phyloP scores from a whole-genome alignment of 75 land plant genomes.

The Pseudotsuga menziesii region DNA sequence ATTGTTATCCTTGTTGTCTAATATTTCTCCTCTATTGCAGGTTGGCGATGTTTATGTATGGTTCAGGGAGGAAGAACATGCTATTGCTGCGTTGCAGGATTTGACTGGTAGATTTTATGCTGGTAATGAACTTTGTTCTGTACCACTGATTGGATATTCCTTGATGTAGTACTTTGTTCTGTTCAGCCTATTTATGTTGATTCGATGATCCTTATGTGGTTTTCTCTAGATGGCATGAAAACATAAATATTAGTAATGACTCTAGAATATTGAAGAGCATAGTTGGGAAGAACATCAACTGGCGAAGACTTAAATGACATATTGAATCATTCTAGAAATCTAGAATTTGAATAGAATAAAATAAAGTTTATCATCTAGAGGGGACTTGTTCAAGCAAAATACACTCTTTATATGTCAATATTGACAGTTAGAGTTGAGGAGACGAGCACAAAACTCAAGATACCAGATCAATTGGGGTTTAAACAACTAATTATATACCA shows the following conservation, averaged over 20 bases:
- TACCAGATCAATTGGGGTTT: not conserved
- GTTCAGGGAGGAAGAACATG: slow-evolving; percentile 63
- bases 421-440: not conserved
- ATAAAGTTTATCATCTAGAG: not conserved
- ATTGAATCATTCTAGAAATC: too few relatives aligned
- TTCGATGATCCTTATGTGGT: not conserved
- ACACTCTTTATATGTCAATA: not conserved
- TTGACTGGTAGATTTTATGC: slow-evolving; percentile 45
- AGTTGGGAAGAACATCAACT: too few relatives aligned
- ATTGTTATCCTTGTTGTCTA: not conserved
- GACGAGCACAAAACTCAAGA: not conserved
- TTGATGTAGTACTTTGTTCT: not conserved
- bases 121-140: slow-evolving; percentile 18
- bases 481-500: too few relatives aligned
- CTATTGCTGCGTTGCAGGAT: slow-evolving; percentile 52
- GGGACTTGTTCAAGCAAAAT: not conserved
- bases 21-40: slow-evolving; percentile 10
- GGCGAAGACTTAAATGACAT: too few relatives aligned
- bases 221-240: not conserved
- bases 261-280: not conserved
- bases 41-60: slow-evolving; percentile 59
- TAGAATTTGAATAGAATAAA: not conserved
- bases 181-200: not conserved
- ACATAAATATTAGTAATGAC: not conserved
- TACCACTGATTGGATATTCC: not conserved